Base-by-base conservation (phyloP, 192 early-diverging fungal species). In the Linnemannia exigua region DNA sequence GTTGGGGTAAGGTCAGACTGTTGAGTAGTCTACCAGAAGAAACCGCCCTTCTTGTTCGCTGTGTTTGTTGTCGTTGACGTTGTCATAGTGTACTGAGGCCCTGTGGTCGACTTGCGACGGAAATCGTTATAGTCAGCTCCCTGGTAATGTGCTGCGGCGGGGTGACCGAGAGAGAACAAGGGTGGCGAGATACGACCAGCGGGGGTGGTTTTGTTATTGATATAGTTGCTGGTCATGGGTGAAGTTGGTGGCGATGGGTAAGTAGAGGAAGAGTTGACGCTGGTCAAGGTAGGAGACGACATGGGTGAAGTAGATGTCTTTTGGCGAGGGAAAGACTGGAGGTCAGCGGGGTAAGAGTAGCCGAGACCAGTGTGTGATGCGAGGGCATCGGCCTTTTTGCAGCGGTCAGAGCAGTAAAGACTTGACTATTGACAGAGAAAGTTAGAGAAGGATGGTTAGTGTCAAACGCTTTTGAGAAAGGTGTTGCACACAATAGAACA, bases 361-460 rank as follows among this genome's bases (percentile, higher is more conserved):
- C 83, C 83, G 7, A 85, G 77, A 37, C 67, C 77, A 33, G 83
- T 73, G 61, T 85, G 83, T 66, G 83, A 51, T 6, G 83, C 83
- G 67, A 85, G 20, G 61, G 83, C 83, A 79, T 85, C 83, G 11
- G 77, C 83, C 74, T 85, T 85, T 72, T 79, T 85, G 83, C 83
- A 85, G 47, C 77, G 77, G 73, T 85, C 83, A 72, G 83, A 85
- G 74, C 83, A 85, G 74, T 85, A 85, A 58, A 85, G 83, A 79
- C 77, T 79, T 66, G 83, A 83, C 81, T 83, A 58, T 37, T 41
- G 46, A 46, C 67, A 35, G 50, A n/a, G 46, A 44, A 67, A 14
- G n/a, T 15, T 1, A 58, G 50, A 74, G 36, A 48, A 66, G 44
- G 14, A 19, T 7, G 1, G 46, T 47, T 38, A 37, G 48, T 78